Evolutionary conservation across 768 basidiomycete genomes (phyloP), one percentile per base, ranked within the genome.

Genomic region (Dioszegia hungarica): DNA sequence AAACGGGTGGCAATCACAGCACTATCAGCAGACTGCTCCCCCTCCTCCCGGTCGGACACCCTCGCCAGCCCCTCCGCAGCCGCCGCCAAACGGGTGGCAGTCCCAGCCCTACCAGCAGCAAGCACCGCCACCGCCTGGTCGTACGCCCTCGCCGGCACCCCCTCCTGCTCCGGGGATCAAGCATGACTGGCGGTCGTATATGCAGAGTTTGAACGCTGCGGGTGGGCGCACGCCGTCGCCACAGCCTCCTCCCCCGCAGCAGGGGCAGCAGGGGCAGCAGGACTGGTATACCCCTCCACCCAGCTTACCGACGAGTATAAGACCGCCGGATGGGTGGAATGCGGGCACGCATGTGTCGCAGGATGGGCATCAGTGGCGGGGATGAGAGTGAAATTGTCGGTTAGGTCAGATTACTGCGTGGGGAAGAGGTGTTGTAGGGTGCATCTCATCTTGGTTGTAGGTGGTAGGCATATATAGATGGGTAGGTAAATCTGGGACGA

Each of bases 261-360:
- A 51, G 24, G 36, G 27, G 4, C 49, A 51, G 34, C 33, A 12
- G 11, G 47, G 47, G 4, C 47, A 49, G 6, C 63, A 66, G 28
- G 37, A 57, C 33, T 68, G 67, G 70, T 72, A 65, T 44, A 68
- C 67, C 9, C 68, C 68, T 51, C 67, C 70, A 20, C 70, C 70
- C 34, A 66, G 47, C 44, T 40, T 72, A 33, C 70, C 70, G 45
- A 51, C 52, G 11, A 61, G 63, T 36, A 69, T 72, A 11, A 57
- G 53, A 29, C 68, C 70, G 29, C 70, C 70, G 2, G 70, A 69
- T 41, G 70, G 70, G 14, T 72, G 70, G 70, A 61, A 45, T 38
- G 53, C 49, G 11, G 68, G 67, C 5, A 46, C 64, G 29, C 67
- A 62, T 28, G 62, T 59, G 3, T 56, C 63, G 19, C 40, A 29